Evolutionary conservation across 176 grass and related monocot genomes (phyloP).

Genomic region (Musa acuminata): DNA sequence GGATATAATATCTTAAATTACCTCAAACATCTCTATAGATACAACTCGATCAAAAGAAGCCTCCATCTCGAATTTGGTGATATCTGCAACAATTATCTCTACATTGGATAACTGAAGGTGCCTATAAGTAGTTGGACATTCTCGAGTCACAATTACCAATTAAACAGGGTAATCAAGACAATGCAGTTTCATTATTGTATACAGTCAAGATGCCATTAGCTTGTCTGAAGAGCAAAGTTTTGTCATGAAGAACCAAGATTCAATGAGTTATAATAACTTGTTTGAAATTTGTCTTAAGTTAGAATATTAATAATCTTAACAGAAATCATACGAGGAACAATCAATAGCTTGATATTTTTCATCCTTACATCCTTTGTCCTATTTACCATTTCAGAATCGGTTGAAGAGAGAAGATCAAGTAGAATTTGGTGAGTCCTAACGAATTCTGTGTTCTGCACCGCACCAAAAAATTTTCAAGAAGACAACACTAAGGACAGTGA

Average conservation of each 20-base stretch:
- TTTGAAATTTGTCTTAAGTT: too few relatives aligned
- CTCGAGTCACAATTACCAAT: background rate
- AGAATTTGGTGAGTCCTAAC: too few relatives aligned
- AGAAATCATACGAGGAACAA: too few relatives aligned
- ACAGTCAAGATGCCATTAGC: background rate
- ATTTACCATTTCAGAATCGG: too few relatives aligned
- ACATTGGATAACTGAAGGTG: conserved; percentile 61
- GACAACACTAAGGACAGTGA: too few relatives aligned
- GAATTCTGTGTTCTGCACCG: too few relatives aligned
- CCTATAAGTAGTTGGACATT: conserved; percentile 32
- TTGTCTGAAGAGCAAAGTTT: background rate
- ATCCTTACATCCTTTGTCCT: too few relatives aligned
- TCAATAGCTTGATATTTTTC: too few relatives aligned
- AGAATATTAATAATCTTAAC: too few relatives aligned
- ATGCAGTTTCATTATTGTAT: background rate
- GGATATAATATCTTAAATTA: background rate
- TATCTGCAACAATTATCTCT: conserved; percentile 86
- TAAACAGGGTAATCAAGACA: background rate
- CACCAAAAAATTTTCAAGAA: too few relatives aligned
- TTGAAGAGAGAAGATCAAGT: too few relatives aligned
- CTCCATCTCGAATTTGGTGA: conserved; percentile 91
- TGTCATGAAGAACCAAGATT: background rate
- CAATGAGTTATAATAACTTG: too few relatives aligned
- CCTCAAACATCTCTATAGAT: conserved; percentile 98
- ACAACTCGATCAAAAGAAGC: conserved; percentile 79